phyloP scores from a whole-genome alignment of 192 early-diverging fungal genomes.

The Coemansia asiatica region DNA sequence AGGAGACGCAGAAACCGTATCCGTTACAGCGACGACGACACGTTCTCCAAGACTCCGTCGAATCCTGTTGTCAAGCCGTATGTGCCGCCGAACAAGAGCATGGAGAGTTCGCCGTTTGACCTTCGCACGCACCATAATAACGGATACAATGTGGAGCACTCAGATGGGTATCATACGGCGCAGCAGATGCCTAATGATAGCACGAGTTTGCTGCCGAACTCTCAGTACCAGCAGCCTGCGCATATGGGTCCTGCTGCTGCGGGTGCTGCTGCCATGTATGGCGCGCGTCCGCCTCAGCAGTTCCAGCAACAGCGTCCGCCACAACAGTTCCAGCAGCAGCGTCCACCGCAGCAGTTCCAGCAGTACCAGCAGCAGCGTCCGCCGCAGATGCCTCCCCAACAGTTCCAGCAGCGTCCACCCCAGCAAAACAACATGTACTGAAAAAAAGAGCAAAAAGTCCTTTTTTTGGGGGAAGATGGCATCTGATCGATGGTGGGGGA shows the following conservation, averaged over 20 bases:
- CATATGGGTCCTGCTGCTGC: background rate
- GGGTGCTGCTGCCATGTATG: background rate
- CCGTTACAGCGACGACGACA: constrained; percentile 33
- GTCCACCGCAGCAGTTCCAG: constrained; percentile 1
- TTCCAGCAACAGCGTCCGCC: constrained; percentile 1
- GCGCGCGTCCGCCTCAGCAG: constrained; percentile 1
- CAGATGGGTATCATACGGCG: background rate
- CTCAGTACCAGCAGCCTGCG: constrained; percentile 10
- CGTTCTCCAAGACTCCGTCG: constrained; percentile 25
- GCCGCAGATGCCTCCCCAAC: background rate
- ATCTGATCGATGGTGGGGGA: background rate
- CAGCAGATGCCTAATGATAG: constrained; percentile 14
- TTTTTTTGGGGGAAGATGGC: background rate
- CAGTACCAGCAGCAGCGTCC: constrained; percentile 5
- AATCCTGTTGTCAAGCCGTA: constrained; percentile 10
- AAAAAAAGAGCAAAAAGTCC: no score
- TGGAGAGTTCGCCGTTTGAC: constrained; percentile 23
- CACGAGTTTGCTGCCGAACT: constrained; percentile 18
- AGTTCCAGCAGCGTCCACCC: background rate
- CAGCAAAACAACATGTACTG: constrained; percentile 3
- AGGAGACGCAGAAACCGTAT: constrained; percentile 24
- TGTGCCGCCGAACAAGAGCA: constrained; percentile 11
- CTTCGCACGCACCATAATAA: constrained; percentile 26
- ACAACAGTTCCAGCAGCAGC: constrained; percentile 12
- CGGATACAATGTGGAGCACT: constrained; percentile 27